Percentiles rank a stretch among this genome's conserved stretches.
Evolutionary conservation across 257 asterid genomes (phyloP).

Genomic region (Nicotiana sylvestris): DNA sequence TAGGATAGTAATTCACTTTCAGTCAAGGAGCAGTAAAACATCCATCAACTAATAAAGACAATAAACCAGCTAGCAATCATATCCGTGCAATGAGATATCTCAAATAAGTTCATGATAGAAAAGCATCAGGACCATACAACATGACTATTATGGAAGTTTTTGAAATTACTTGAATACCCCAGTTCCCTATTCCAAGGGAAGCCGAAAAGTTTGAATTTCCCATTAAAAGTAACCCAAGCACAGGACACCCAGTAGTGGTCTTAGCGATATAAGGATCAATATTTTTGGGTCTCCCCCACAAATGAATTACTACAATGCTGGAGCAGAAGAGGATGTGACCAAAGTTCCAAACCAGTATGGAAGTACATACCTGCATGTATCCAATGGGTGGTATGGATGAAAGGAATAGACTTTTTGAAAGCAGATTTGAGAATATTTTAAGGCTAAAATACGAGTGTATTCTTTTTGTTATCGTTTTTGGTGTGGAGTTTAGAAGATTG

Average conservation of each 20-base stretch:
- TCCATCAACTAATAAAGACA: not conserved
- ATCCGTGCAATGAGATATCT: not conserved
- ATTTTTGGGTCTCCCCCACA: too few relatives aligned
- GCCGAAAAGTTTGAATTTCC: not conserved
- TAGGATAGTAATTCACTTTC: not conserved
- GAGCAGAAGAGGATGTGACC: too few relatives aligned
- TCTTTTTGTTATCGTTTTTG: too few relatives aligned
- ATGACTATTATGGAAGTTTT: not conserved
- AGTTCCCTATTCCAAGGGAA: not conserved
- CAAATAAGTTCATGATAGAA: not conserved
- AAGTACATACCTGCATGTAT: too few relatives aligned
- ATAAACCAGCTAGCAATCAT: not conserved
- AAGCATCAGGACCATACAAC: not conserved
- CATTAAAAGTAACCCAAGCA: not conserved
- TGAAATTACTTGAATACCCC: not conserved
- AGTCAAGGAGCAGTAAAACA: not conserved
- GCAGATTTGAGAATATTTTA: too few relatives aligned
- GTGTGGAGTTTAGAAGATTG: too few relatives aligned
- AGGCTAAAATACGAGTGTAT: too few relatives aligned
- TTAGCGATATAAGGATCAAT: not conserved
- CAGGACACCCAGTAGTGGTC: not conserved
- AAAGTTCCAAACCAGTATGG: too few relatives aligned
- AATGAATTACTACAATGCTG: too few relatives aligned
- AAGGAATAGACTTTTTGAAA: too few relatives aligned
- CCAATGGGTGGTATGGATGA: too few relatives aligned